Base-by-base conservation (phyloP, 352 stramenopile genomes). In the Phytophthora cryptogea region DNA sequence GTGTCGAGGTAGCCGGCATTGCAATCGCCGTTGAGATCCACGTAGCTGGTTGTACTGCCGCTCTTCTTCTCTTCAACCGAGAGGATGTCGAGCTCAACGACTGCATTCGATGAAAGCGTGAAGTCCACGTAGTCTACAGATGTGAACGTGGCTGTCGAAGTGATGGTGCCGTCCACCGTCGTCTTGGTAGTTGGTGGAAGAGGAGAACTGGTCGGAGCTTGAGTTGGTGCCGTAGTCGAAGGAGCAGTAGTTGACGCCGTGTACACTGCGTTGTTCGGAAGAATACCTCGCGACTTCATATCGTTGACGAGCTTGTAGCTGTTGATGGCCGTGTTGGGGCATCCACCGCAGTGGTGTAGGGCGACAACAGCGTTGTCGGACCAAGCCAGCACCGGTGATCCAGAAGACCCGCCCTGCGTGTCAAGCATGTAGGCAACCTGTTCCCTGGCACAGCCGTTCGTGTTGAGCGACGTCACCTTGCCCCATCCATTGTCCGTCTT, bases 311-410 rank as follows among this genome's bases (percentile, higher is more conserved):
- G 77, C 41, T 81, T 80, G 49, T 88, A 62, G 39, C 60, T 79
- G 59, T 89, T 90, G 49, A 92, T 82, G 8, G 78, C 81, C 2
- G 78, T 88, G 66, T 94, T 94, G n/a, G 78, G 80, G 27, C 85
- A 94, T 0, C 83, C 85, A 11, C 85, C 85, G 44, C 85, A 94
- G 53, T 92, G 84, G 54, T 92, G 85, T 4, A 94, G 63, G 1
- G 66, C 86, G 2, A 92, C 66, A n/a, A 94, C 86, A 0, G 61
- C 28, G 28, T 92, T 90, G 55, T 94, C 86, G 0, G 28, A 54
- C 63, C 55, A 80, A 10, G 68, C 64, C 41, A 94, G 64, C 8
- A 92, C 72, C 0, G 81, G 83, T 8, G 85, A 94, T 8, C 83
- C 81, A 0, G 85, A 94, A 7, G 83, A 91, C 3, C 85, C 81